Conservation (phyloP, 495 filamentous ascomycete genomes). For the Tetracladium marchalianum region DNA sequence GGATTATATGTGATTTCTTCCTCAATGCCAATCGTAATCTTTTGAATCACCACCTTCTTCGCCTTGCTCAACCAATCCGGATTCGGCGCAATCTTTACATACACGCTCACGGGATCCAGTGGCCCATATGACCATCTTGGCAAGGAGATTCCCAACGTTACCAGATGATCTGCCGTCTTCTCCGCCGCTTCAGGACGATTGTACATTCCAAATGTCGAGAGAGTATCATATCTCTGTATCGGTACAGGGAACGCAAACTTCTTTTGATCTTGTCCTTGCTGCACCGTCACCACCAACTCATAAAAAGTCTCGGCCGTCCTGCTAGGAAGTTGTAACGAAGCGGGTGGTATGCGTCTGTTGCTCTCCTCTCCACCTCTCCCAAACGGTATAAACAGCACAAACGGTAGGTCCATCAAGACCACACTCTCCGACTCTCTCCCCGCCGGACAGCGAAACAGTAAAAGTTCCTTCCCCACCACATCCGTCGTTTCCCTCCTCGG, state of each 20-base stretch:
- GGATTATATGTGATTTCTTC: conserved; percentile 97
- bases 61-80: conserved; percentile 85
- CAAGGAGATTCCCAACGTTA: conserved; percentile 82
- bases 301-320: conserved; percentile 93
- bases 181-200: conserved; percentile 87
- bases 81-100: conserved; percentile 87
- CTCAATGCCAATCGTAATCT: conserved; percentile 88
- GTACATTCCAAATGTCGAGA: conserved; percentile 99
- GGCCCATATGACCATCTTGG: conserved; percentile 96
- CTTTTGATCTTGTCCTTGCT: conserved; percentile 80
- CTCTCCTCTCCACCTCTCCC: conserved; percentile 81
- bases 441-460: conserved; percentile 74
- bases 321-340: conserved; percentile 81
- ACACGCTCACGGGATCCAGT: conserved; percentile 88
- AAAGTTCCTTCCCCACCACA: conserved; percentile 90
- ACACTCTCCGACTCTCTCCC: conserved; percentile 81
- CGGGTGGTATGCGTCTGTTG: conserved; percentile 80
- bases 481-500: conserved; percentile 86
- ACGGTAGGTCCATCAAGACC: conserved; percentile 94
- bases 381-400: conserved; percentile 94
- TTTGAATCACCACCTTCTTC: conserved; percentile 83
- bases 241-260: conserved; percentile 90
- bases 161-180: conserved; percentile 76
- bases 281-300: conserved; percentile 90
- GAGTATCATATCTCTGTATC: conserved; percentile 83